Evolutionary conservation across 73 alveolate genomes (phyloP), one percentile per base, ranked within the genome.

Genomic region (Tetrahymena borealis): DNA sequence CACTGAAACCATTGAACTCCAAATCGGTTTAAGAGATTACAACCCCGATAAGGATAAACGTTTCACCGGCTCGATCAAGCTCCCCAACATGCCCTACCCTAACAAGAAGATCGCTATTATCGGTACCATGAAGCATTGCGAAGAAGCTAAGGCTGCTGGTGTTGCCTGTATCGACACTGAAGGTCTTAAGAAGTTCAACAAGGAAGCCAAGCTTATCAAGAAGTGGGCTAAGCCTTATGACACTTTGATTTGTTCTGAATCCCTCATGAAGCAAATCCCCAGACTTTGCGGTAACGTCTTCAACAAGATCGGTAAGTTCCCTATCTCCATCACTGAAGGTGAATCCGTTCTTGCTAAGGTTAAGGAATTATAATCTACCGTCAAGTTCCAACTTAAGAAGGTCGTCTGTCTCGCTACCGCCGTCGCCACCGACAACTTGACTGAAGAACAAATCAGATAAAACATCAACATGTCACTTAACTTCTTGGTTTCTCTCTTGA

Each of bases 11-110:
- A 96, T 97, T 91, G 99, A 99, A 92, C 99, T 99, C 94, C 99
- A 99, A 94, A 97, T 99, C 92, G 99, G 99, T 91, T 98, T 99
- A 94, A 99, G 99, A 98, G 99, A 99, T 94, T 98, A 98, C 96
- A 99, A 99, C 96, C 99, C 99, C 90, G 97, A 98, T 95, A 99
- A 99, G 95, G 99, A 99, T 97, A 99, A 99, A 98, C 99, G 99
- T 93, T 99, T 99, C 99, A 97, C 99, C 11, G 99, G 99, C 90
- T 95, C 99, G 91, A 98, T 99, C 98, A 98, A 98, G 96, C 98
- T 99, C 91, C 99, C 99, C 5, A 94, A 96, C 96, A 96, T 98
- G 94, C 99, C 99, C 91, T 97, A 99, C 91, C 99, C 99, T 78
- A 96, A 98, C 96, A 96, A 98, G 93, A 99, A 99, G 98, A 97